phyloP scores from a whole-genome alignment of 306 rosid genomes.

The Cicer yamashitae region DNA sequence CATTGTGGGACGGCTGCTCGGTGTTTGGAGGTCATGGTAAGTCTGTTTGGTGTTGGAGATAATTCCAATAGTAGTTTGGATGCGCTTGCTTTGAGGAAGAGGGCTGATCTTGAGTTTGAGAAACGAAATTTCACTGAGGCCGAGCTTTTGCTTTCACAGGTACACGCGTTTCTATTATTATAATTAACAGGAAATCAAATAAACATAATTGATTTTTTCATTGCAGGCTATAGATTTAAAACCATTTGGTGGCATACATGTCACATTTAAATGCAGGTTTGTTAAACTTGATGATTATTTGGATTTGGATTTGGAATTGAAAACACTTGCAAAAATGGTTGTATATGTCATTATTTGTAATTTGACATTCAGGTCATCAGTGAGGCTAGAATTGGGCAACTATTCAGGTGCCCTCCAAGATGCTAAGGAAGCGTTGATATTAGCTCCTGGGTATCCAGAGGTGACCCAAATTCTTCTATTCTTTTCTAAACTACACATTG shows the following conservation, averaged over 20 bases:
- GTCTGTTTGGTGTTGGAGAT: slow-evolving; percentile 45
- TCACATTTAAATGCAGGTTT: slow-evolving; percentile 72
- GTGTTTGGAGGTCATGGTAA: slow-evolving; percentile 62
- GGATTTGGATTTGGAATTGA: neutral
- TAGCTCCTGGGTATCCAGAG: slow-evolving; percentile 72
- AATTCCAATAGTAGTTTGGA: slow-evolving; percentile 59
- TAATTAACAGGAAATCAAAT: neutral
- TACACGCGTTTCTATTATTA: slow-evolving; percentile 3
- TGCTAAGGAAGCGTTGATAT: slow-evolving; percentile 67
- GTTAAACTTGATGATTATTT: slow-evolving; percentile 1
- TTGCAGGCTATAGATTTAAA: slow-evolving; percentile 75
- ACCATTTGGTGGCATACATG: slow-evolving; percentile 79
- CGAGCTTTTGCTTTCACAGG: slow-evolving; percentile 76
- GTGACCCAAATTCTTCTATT: slow-evolving; percentile 49
- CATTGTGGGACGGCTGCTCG: slow-evolving; percentile 78
- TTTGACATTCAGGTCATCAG: slow-evolving; percentile 64
- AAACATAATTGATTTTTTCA: slow-evolving; percentile 30
- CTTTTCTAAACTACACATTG: neutral
- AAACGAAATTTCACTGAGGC: slow-evolving; percentile 63
- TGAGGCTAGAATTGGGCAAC: slow-evolving; percentile 72
- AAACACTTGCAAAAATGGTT: slow-evolving; percentile 4
- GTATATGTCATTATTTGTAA: slow-evolving; percentile 10
- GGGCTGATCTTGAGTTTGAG: slow-evolving; percentile 56
- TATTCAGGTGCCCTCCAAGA: slow-evolving; percentile 75
- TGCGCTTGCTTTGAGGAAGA: slow-evolving; percentile 81